These are phyloP conservation scores for Colletotrichum chrysophilum DNA, from an alignment of 2,329 filamentous ascomycete species.

Conservation along the genomic window DNA sequence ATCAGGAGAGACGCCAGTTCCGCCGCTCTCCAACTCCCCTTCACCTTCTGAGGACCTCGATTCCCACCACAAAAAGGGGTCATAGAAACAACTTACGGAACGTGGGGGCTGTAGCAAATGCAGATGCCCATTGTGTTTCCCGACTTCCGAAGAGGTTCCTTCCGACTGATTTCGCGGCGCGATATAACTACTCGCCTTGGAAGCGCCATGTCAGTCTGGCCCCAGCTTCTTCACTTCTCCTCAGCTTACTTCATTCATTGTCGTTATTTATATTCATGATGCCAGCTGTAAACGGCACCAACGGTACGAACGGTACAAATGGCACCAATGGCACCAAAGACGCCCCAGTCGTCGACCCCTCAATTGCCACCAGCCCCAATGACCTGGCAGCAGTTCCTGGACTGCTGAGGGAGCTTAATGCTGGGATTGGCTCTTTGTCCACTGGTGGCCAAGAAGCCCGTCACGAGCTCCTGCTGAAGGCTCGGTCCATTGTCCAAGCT, in stretches of 20 bases:
- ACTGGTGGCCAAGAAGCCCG: slow-evolving; percentile 21
- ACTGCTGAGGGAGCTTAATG: slow-evolving; percentile 15
- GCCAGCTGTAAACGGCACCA: not conserved
- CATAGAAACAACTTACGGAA: not conserved
- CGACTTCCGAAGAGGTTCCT: not conserved
- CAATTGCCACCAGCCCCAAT: slow-evolving; percentile 22
- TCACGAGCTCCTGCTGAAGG: slow-evolving; percentile 36
- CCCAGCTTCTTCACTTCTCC: not conserved
- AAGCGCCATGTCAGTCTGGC: not conserved
- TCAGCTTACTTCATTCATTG: not conserved
- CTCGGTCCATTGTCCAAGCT: slow-evolving; percentile 33
- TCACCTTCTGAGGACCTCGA: not conserved
- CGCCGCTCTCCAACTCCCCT: not conserved
- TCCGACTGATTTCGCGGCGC: not conserved
- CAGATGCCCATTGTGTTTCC: not conserved
- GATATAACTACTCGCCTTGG: not conserved
- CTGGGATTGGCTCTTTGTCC: not conserved
- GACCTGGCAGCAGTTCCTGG: slow-evolving; percentile 17
- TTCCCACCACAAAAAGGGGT: not conserved
- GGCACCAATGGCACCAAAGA: not conserved
- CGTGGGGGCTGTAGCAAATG: not conserved
- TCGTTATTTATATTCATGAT: not conserved
- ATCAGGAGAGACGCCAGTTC: not conserved
- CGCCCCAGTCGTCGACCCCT: not conserved
- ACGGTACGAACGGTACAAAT: not conserved